Evolutionary conservation across 2,329 filamentous ascomycete genomes (phyloP).

Genomic region (Botryotinia calthae): DNA sequence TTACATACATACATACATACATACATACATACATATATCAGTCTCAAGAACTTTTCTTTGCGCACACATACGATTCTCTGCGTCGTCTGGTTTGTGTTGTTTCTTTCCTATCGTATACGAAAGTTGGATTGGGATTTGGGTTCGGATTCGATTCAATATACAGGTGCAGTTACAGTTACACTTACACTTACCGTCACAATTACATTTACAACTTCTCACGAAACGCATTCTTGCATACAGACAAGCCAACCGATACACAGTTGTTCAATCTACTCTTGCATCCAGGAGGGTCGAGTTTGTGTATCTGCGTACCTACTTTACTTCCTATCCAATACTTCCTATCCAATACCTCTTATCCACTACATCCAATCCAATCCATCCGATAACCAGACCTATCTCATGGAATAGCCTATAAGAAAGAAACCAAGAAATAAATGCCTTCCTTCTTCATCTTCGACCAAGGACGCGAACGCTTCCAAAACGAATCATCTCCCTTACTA

Average conservation of each 20-base stretch:
- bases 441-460: slow-evolving; percentile 67
- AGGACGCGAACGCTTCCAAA: slow-evolving; percentile 55
- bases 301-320: background rate
- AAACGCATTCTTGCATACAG: background rate
- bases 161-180: background rate
- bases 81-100: background rate
- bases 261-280: background rate
- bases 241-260: background rate
- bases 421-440: slow-evolving; percentile 48
- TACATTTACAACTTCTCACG: background rate
- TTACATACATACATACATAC: background rate
- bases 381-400: background rate
- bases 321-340: background rate
- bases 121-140: background rate
- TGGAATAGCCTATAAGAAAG: background rate
- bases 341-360: background rate
- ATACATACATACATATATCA: background rate
- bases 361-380: background rate
- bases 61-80: background rate
- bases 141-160: background rate
- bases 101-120: background rate
- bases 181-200: background rate
- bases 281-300: background rate
- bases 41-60: background rate
- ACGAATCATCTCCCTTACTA: slow-evolving; percentile 58